Conservation (phyloP, 192 early-diverging fungal species). For the Diversispora eburnea region DNA sequence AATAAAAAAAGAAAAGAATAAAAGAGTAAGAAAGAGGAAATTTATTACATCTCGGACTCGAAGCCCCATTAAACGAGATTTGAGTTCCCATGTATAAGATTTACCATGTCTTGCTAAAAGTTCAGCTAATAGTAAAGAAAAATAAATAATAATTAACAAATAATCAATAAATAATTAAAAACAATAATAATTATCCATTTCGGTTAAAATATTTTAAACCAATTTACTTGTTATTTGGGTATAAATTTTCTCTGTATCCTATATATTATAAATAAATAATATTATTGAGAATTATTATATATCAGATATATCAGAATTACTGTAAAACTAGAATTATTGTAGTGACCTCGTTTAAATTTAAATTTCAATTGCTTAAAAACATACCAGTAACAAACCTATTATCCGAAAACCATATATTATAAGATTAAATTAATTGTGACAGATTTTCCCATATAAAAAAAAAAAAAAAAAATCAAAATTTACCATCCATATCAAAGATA, state of each 20-base stretch:
- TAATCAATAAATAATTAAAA: not conserved
- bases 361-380: not conserved
- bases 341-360: not conserved
- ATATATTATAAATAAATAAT: not conserved
- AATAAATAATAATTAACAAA: not conserved
- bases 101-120: conserved; percentile 76
- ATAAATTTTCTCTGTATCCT: not conserved
- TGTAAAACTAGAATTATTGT: not conserved
- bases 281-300: not conserved
- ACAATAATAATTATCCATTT: not conserved
- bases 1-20: not conserved
- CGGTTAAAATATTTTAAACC: not conserved
- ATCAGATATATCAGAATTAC: not conserved
- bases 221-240: not conserved
- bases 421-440: not conserved
- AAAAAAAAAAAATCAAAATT: not conserved
- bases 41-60: conserved; percentile 46
- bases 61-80: conserved; percentile 73
- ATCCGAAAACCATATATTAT: not conserved
- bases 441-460: not conserved
- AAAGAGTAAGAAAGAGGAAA: no score
- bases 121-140: conserved; percentile 38
- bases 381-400: not conserved
- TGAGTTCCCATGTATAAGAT: conserved; percentile 62
- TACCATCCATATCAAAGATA: conserved; percentile 22